phyloP scores from a whole-genome alignment of 768 basidiomycete species.

The Lentinula aciculospora region DNA sequence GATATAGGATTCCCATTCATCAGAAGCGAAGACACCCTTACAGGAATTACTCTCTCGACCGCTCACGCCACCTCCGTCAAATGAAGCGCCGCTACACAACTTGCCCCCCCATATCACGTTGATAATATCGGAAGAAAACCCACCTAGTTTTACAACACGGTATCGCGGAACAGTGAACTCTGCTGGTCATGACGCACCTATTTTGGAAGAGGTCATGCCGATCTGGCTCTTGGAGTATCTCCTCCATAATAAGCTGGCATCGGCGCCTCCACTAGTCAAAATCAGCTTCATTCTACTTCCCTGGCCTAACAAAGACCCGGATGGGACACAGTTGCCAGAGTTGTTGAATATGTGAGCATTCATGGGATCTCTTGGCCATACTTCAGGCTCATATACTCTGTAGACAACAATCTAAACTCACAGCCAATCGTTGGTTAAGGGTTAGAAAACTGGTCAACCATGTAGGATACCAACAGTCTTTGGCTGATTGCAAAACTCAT shows the following conservation, averaged over 20 bases:
- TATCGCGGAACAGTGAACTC: slow-evolving; percentile 69
- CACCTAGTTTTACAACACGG: slow-evolving; percentile 67
- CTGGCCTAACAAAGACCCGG: slow-evolving; percentile 53
- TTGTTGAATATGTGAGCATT: slow-evolving; percentile 76
- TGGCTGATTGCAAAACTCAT: background rate
- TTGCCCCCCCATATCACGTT: slow-evolving; percentile 59
- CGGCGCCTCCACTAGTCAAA: slow-evolving; percentile 55
- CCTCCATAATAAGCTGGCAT: slow-evolving; percentile 55
- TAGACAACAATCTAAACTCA: slow-evolving; percentile 78
- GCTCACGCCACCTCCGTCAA: slow-evolving; percentile 59
- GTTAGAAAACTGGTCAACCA: slow-evolving; percentile 81
- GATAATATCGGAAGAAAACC: slow-evolving; percentile 77
- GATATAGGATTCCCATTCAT: slow-evolving; percentile 13
- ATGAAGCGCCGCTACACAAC: slow-evolving; percentile 64
- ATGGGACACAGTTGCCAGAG: slow-evolving; percentile 64
- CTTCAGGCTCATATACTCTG: background rate
- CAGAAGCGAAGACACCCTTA: slow-evolving; percentile 37
- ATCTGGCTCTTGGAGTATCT: slow-evolving; percentile 88
- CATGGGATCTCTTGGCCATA: background rate
- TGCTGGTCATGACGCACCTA: slow-evolving; percentile 37
- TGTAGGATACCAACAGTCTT: slow-evolving; percentile 38
- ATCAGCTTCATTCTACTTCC: slow-evolving; percentile 88
- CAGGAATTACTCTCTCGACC: slow-evolving; percentile 51
- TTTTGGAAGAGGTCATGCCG: slow-evolving; percentile 75
- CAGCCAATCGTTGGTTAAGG: slow-evolving; percentile 80